These are phyloP conservation scores for Aspergillus nanangensis DNA, from an alignment of 495 filamentous ascomycete species.

Conservation along the genomic window DNA sequence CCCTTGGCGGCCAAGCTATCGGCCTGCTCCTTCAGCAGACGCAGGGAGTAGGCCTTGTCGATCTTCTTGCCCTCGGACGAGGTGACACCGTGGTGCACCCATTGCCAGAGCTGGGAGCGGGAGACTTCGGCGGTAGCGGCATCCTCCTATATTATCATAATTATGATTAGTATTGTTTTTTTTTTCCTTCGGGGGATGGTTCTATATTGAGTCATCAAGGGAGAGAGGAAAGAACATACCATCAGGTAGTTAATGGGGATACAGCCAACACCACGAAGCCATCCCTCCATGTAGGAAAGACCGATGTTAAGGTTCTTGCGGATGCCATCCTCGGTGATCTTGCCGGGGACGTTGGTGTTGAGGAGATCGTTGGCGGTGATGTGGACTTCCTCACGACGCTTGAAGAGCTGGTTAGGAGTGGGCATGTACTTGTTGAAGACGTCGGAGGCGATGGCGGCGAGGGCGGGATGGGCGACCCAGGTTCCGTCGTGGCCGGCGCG, in stretches of 20 bases:
- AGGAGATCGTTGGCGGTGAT: conserved; percentile 87
- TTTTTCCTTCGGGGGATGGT: background rate
- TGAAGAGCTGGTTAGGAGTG: conserved; percentile 93
- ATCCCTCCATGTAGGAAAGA: conserved; percentile 97
- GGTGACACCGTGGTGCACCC: conserved; percentile 78
- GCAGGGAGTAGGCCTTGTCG: conserved; percentile 84
- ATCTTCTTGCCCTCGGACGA: conserved; percentile 90
- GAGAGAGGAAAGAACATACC: conserved; percentile 33
- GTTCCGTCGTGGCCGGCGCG: conserved; percentile 93
- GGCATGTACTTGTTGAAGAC: conserved; percentile 99
- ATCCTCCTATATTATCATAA: conserved; percentile 66
- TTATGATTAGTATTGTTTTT: conserved; percentile 15
- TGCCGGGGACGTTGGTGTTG: conserved; percentile 96
- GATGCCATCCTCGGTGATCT: conserved; percentile 93
- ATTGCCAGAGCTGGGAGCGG: conserved; percentile 93
- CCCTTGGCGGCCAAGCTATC: conserved; percentile 69
- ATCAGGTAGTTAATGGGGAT: conserved; percentile 99
- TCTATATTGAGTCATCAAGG: background rate
- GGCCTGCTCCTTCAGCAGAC: conserved; percentile 82
- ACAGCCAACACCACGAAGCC: conserved; percentile 91
- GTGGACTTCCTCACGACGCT: conserved; percentile 83
- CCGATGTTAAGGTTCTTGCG: conserved; percentile 98
- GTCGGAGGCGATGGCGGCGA: conserved; percentile 83
- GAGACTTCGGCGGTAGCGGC: conserved; percentile 96
- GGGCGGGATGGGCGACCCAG: conserved; percentile 95